A percentile compares a stretch with the other conserved stretches of the same genome.
These are phyloP conservation scores for Pichia sp. DNA, from an alignment of 1,139 yeast species.

Conservation along the genomic window DNA sequence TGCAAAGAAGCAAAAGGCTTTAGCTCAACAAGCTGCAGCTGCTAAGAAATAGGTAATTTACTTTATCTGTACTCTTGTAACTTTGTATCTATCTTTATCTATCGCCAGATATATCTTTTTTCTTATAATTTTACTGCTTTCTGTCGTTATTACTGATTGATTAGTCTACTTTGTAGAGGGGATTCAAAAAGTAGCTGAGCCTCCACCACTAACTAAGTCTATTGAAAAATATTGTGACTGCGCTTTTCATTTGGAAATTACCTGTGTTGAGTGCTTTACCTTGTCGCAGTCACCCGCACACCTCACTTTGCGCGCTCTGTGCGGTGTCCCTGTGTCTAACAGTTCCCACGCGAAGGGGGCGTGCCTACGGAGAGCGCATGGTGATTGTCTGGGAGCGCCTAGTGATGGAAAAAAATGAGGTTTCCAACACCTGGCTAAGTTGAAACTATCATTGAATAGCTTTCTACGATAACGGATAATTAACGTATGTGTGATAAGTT, in stretches of 20 bases:
- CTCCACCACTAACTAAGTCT: neutral
- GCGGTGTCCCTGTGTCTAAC: slow-evolving; percentile 4
- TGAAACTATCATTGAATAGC: too few species aligned
- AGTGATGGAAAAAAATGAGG: neutral
- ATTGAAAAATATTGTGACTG: neutral
- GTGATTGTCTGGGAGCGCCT: neutral
- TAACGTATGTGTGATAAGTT: neutral
- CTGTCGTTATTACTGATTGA: neutral
- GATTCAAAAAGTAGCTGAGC: neutral
- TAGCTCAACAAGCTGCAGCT: slow-evolving; percentile 29
- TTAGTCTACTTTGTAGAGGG: neutral
- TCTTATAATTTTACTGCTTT: neutral
- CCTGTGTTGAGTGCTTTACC: neutral
- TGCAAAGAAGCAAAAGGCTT: slow-evolving; percentile 38
- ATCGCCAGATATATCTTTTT: neutral
- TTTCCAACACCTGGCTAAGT: too few species aligned
- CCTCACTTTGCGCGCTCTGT: neutral
- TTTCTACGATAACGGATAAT: neutral
- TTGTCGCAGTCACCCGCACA: neutral
- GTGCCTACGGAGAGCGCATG: neutral
- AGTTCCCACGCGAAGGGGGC: too few species aligned
- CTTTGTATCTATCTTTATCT: neutral
- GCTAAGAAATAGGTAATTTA: slow-evolving; percentile 12
- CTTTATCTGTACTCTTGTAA: neutral
- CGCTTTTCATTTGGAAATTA: neutral